These are phyloP conservation scores for Arabidopsis lyrata DNA, from an alignment of 441 rosid species.

Conservation along the genomic window DNA sequence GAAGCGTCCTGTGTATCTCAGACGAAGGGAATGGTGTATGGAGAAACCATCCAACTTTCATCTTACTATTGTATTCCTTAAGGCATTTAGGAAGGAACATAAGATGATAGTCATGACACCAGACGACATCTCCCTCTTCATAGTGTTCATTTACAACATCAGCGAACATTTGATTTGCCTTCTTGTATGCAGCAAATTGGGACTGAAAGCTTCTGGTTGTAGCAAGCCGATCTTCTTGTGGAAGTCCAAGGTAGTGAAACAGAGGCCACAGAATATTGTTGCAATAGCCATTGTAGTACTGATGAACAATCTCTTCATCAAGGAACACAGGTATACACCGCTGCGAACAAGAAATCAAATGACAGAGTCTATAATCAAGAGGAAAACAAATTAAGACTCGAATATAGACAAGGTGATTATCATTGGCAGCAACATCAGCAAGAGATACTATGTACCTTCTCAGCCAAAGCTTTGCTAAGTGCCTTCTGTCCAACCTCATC, in stretches of 20 bases:
- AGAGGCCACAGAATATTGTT: slow-evolving; percentile 99
- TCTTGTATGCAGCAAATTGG: slow-evolving; percentile 94
- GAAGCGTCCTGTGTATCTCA: slow-evolving; percentile 96
- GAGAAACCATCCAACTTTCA: slow-evolving; percentile 99
- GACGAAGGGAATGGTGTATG: slow-evolving; percentile 99
- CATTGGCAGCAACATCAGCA: slow-evolving; percentile 14
- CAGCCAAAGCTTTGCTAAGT: slow-evolving; percentile 92
- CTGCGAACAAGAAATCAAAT: slow-evolving; percentile 52
- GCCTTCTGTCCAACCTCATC: slow-evolving; percentile 95
- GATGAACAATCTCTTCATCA: slow-evolving; percentile 99
- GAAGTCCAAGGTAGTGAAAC: slow-evolving; percentile 96
- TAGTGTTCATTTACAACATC: slow-evolving; percentile 91
- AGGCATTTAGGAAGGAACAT: slow-evolving; percentile 98
- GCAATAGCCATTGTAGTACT: slow-evolving; percentile 98
- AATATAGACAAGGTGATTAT: slow-evolving; percentile 11
- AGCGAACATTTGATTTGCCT: slow-evolving; percentile 98
- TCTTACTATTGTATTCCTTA: slow-evolving; percentile 73
- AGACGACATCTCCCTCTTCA: slow-evolving; percentile 98
- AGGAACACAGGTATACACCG: slow-evolving; percentile 99
- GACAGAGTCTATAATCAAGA: slow-evolving; percentile 6
- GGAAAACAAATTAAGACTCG: background rate
- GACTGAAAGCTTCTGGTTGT: slow-evolving; percentile 98
- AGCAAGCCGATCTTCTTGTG: slow-evolving; percentile 99
- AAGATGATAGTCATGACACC: slow-evolving; percentile 99
- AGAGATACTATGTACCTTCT: slow-evolving; percentile 61